Evolutionary conservation across 75 land plant genomes (phyloP).

Genomic region (Ceratopteris richardii): DNA sequence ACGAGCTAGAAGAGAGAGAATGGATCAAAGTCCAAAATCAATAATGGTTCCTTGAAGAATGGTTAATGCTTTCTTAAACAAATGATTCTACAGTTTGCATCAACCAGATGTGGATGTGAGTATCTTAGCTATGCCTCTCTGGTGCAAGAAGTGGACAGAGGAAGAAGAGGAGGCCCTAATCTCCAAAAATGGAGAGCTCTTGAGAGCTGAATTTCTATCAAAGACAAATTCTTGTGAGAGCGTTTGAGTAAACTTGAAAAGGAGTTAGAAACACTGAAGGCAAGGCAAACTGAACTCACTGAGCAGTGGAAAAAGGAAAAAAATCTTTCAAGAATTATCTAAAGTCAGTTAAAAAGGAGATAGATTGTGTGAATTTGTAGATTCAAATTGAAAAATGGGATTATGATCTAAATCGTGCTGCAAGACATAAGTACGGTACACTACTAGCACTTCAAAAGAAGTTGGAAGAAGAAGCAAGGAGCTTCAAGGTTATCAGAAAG

Average conservation of each 20-base stretch:
- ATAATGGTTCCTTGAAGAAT: too few relatives aligned
- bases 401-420: constrained; percentile 52
- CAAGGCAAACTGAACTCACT: constrained; percentile 53
- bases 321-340: constrained; percentile 58
- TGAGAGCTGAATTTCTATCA: too few relatives aligned
- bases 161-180: too few relatives aligned
- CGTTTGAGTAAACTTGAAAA: constrained; percentile 52
- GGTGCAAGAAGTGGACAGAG: too few relatives aligned
- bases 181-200: too few relatives aligned
- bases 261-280: constrained; percentile 49
- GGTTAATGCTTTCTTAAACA: too few relatives aligned
- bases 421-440: constrained; percentile 50
- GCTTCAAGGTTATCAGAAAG: constrained; percentile 19
- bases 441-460: constrained; percentile 32
- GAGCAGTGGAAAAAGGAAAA: constrained; percentile 63
- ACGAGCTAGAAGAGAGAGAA: too few relatives aligned
- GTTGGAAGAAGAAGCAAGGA: constrained; percentile 38
- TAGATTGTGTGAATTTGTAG: constrained; percentile 42
- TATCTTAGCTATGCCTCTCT: too few relatives aligned
- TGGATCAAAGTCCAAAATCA: too few relatives aligned
- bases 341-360: constrained; percentile 70
- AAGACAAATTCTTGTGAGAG: constrained; percentile 69
- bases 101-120: too few relatives aligned
- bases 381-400: constrained; percentile 48
- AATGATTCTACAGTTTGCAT: too few relatives aligned